Evolutionary conservation across 2,329 filamentous ascomycete genomes (phyloP).

Genomic region (Fusarium sterilihyphosum): DNA sequence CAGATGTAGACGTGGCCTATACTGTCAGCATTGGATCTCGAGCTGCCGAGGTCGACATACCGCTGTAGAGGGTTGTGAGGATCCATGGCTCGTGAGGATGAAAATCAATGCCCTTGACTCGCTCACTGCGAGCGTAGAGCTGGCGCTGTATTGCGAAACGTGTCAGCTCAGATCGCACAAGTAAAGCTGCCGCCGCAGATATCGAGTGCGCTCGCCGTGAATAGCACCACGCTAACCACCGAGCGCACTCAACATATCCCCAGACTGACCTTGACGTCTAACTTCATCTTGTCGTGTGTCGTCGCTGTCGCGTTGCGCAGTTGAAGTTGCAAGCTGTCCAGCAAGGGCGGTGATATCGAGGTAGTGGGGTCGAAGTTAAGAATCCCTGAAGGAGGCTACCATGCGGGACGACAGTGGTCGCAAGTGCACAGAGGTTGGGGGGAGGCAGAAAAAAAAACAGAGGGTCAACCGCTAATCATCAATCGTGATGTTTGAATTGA

Average conservation of each 20-base stretch:
- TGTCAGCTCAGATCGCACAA: constrained; percentile 40
- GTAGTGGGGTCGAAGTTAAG: constrained; percentile 43
- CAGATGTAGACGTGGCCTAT: constrained; percentile 97
- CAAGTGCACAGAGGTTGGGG: background rate
- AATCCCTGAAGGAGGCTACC: constrained; percentile 42
- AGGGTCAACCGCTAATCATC: constrained; percentile 25
- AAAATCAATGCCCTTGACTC: constrained; percentile 97
- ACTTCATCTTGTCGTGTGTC: constrained; percentile 50
- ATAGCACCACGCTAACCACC: background rate
- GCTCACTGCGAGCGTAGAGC: constrained; percentile 82
- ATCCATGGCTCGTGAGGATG: constrained; percentile 97
- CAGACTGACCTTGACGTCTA: constrained; percentile 54
- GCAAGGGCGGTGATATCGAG: constrained; percentile 43
- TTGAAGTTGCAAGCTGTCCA: constrained; percentile 45
- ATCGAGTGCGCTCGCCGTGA: background rate
- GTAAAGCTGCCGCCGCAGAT: background rate
- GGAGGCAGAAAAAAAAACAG: background rate
- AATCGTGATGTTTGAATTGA: constrained; percentile 33
- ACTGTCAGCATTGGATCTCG: constrained; percentile 11
- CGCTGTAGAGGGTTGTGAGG: constrained; percentile 94
- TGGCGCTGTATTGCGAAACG: constrained; percentile 51
- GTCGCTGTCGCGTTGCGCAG: constrained; percentile 38
- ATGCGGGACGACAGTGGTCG: constrained; percentile 33
- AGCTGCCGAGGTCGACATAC: constrained; percentile 58
- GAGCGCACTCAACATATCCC: background rate